Conservation (phyloP, 139 green algal genomes). For the Coelastrella sp. region DNA sequence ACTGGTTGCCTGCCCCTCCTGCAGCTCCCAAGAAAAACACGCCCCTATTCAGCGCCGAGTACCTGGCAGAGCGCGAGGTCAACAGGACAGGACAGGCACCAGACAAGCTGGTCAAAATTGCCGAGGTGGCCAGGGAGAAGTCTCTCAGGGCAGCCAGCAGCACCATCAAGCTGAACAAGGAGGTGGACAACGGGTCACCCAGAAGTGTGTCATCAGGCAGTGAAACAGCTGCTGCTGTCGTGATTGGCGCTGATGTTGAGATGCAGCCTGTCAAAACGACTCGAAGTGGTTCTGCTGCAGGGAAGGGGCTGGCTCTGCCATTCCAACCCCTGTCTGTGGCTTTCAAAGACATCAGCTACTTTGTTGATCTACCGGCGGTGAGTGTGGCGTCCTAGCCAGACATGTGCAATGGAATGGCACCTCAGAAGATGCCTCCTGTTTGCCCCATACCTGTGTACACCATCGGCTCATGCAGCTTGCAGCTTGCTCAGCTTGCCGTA, state of each 20-base stretch:
- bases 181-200: not conserved
- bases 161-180: not conserved
- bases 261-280: not conserved
- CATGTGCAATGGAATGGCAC: too few relatives aligned
- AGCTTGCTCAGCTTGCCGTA: too few relatives aligned
- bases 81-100: slow-evolving; percentile 10
- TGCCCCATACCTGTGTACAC: too few relatives aligned
- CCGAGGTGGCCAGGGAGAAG: not conserved
- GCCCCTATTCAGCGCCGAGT: slow-evolving; percentile 28
- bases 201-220: not conserved
- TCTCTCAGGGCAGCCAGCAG: not conserved
- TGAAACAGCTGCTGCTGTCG: not conserved
- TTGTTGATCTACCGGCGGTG: slow-evolving; percentile 55
- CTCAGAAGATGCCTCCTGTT: too few relatives aligned
- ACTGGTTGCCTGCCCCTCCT: not conserved
- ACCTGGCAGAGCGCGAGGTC: slow-evolving; percentile 29
- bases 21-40: slow-evolving; percentile 13
- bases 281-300: slow-evolving; percentile 1
- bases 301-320: slow-evolving; percentile 48
- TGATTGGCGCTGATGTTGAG: not conserved
- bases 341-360: slow-evolving; percentile 66
- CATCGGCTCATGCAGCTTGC: too few relatives aligned
- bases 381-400: not conserved
- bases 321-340: slow-evolving; percentile 71
- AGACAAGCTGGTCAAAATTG: not conserved